A percentile compares a stretch with the other conserved stretches of the same genome.
phyloP scores from a whole-genome alignment of 768 basidiomycete species.

The Suillus occidentalis region DNA sequence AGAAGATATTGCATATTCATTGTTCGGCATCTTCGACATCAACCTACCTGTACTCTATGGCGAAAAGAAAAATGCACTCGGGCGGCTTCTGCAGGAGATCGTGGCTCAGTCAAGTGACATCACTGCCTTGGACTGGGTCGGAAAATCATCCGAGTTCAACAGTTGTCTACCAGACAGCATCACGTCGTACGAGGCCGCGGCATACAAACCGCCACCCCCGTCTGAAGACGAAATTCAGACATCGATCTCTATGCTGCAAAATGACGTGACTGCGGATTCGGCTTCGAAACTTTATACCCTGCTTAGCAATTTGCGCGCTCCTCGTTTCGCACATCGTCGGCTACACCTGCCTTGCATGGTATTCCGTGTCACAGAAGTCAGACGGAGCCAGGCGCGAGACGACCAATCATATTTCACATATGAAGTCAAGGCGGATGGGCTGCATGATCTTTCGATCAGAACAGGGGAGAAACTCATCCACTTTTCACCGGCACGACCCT shows the following conservation, averaged over 20 bases:
- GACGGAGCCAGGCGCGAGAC: background rate
- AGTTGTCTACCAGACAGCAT: background rate
- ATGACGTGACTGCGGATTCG: background rate
- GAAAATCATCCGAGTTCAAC: background rate
- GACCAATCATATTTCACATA: background rate
- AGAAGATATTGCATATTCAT: background rate
- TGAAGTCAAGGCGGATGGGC: background rate
- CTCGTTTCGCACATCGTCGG: background rate
- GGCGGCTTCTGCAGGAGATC: background rate
- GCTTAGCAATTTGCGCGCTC: background rate
- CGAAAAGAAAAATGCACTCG: background rate
- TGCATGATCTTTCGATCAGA: background rate
- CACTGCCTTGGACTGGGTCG: background rate
- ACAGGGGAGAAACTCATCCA: background rate
- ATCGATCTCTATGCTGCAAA: background rate
- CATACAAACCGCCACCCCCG: background rate
- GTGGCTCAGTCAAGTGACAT: background rate
- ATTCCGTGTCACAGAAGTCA: background rate
- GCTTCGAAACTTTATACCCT: background rate
- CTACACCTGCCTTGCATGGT: background rate
- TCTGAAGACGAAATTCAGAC: background rate
- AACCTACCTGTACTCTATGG: background rate
- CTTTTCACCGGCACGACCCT: background rate
- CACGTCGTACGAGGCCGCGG: background rate
- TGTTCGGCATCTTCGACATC: background rate